Base-by-base conservation (phyloP, 31 red algal species). In the Porphyra umbilicalis region DNA sequence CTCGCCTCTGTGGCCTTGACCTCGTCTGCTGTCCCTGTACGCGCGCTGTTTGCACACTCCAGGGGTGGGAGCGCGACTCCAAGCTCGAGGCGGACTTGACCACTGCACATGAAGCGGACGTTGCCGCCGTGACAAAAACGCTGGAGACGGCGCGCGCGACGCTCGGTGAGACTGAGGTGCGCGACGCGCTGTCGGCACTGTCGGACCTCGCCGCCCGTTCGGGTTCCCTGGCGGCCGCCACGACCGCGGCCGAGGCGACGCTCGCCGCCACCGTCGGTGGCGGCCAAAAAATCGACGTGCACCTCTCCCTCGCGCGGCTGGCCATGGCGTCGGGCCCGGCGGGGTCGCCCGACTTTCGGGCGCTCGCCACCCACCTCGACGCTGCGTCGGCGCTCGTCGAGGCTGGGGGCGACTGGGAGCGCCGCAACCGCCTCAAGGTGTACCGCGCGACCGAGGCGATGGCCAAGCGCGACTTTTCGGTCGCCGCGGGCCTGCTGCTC, bases 341-440 rank as follows among this genome's bases (percentile, higher is more conserved):
- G 11, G 57, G 57, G 18, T 0, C 57, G 57, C 57, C 57, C 57
- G 94, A 99, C 77, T 94, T 83, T 77, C 80, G 84, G 74, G 83
- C 88, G 68, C 75, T 92, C 38, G 44, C 84, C 20, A 80, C 79
- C 25, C 75, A 93, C 34, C 88, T 99, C 36, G 71, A 85, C 33
- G 68, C 82, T 36, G 97, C 97, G 75, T 91, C 92, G 75, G 93
- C 91, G 7, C 79, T 95, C 32, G 85, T 99, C 8, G 93, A 95
- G 38, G 89, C 90, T 8, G 97, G 97, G 39, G 93, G 97, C 40
- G 97, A 99, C 78, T 99, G 97, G 97, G 97, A 99, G 81, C 86
- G 97, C 39, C 89, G 94, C 35, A 99, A 99, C 78, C 90, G 97
- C 29, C 89, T 99, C 67, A 92, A 93, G 39, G 97, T 99, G 38